These are phyloP conservation scores for Colletotrichum noveboracense DNA, from an alignment of 2,329 filamentous ascomycete species.

Conservation along the genomic window DNA sequence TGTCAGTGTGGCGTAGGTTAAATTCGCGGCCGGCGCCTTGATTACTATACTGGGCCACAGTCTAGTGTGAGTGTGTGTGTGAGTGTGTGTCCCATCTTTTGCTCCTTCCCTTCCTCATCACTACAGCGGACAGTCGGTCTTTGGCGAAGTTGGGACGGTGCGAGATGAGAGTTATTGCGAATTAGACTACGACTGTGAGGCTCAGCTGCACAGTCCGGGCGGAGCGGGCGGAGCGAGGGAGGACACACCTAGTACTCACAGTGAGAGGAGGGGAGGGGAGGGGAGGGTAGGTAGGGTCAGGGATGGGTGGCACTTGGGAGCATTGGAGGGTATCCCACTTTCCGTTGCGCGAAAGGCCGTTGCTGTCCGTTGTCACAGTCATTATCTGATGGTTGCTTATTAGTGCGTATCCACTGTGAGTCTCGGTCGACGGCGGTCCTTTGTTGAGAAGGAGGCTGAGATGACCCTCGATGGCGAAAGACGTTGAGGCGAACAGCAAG, in stretches of 20 bases:
- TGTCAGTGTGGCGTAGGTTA: conserved; percentile 17
- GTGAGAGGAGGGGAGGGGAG: background rate
- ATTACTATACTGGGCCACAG: background rate
- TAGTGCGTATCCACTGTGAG: background rate
- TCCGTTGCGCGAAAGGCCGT: background rate
- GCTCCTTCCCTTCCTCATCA: background rate
- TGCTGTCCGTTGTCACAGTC: background rate
- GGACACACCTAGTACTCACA: background rate
- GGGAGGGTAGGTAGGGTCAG: background rate
- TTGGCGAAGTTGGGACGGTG: background rate
- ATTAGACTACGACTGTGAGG: conserved; percentile 1
- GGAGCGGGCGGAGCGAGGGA: conserved; percentile 1
- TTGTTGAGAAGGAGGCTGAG: background rate
- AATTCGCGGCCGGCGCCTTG: background rate
- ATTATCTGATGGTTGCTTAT: background rate
- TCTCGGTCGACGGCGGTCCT: background rate
- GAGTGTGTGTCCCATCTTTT: background rate
- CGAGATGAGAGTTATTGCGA: background rate
- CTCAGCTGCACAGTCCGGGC: conserved; percentile 8
- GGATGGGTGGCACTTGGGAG: background rate
- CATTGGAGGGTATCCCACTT: background rate
- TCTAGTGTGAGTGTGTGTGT: background rate
- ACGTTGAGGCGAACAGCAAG: background rate
- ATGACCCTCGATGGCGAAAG: background rate
- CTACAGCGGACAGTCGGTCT: background rate